Evolutionary conservation across 257 asterid species (phyloP).

Genomic region (Fraxinus cuspidata): DNA sequence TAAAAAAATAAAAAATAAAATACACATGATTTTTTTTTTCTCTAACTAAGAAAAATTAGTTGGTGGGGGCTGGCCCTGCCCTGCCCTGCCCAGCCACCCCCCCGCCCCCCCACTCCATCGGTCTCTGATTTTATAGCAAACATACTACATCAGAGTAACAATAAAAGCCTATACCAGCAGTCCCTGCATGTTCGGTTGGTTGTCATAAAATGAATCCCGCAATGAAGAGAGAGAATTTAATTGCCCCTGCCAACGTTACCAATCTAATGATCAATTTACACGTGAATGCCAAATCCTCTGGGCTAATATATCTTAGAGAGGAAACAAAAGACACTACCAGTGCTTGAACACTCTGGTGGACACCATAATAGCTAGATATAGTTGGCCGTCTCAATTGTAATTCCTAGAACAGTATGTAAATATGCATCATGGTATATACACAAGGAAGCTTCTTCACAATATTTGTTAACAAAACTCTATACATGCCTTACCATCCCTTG

Average conservation of each 20-base stretch:
- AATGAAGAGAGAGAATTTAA: conserved; percentile 35
- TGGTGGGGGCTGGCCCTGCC: too few relatives aligned
- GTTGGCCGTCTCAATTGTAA: conserved; percentile 27
- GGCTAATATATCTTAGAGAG: background rate
- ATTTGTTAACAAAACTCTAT: conserved; percentile 12
- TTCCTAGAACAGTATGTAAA: conserved; percentile 26
- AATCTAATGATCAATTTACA: conserved; percentile 1
- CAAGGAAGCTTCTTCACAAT: background rate
- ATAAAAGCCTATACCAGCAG: conserved; percentile 33
- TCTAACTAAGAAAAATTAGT: too few relatives aligned
- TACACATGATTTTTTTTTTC: too few relatives aligned
- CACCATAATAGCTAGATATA: conserved; percentile 27
- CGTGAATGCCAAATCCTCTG: background rate
- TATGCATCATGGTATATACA: conserved; percentile 9
- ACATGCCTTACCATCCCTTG: conserved; percentile 36
- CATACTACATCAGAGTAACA: conserved; percentile 14
- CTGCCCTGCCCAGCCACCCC: too few relatives aligned
- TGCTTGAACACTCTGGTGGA: conserved; percentile 37
- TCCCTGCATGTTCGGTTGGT: conserved; percentile 36
- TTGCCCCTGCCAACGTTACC: conserved; percentile 31
- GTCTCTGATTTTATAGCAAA: background rate
- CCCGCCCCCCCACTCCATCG: too few relatives aligned
- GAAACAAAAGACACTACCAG: conserved; percentile 22
- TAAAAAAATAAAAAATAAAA: too few relatives aligned
- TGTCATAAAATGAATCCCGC: conserved; percentile 37